Evolutionary conservation across 2,329 filamentous ascomycete genomes (phyloP).

Genomic region (Phyllosticta citribraziliensis): DNA sequence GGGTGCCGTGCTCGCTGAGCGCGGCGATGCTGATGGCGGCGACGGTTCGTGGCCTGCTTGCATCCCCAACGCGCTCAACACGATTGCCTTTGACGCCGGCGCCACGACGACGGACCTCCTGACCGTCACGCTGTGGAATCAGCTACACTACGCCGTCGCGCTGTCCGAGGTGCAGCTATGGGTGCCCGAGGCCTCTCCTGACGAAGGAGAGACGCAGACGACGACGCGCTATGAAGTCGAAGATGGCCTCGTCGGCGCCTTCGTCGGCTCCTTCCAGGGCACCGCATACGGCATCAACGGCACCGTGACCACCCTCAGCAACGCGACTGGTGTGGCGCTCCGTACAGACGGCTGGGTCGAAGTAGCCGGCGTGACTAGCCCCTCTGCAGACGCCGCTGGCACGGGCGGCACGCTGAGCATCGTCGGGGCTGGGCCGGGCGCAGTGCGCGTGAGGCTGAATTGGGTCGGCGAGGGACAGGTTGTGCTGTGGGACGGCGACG

Average conservation of each 20-base stretch:
- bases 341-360: neutral
- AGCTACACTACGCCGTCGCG: neutral
- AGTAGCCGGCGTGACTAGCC: neutral
- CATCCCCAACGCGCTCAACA: neutral
- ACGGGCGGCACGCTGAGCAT: neutral
- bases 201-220: neutral
- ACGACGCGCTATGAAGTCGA: neutral
- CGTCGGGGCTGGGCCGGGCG: neutral
- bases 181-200: neutral
- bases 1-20: neutral
- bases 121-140: neutral
- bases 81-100: neutral
- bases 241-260: neutral
- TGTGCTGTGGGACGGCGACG: neutral
- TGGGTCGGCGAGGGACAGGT: neutral
- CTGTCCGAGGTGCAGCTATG: constrained; percentile 1
- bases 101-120: neutral
- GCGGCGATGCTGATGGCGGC: neutral
- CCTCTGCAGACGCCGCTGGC: neutral
- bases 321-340: neutral
- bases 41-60: neutral
- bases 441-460: neutral
- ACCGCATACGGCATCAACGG: neutral
- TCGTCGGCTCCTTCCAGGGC: neutral
- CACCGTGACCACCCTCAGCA: neutral